Conservation (phyloP, 192 early-diverging fungal genomes). For the Neocallimastix lanati region DNA sequence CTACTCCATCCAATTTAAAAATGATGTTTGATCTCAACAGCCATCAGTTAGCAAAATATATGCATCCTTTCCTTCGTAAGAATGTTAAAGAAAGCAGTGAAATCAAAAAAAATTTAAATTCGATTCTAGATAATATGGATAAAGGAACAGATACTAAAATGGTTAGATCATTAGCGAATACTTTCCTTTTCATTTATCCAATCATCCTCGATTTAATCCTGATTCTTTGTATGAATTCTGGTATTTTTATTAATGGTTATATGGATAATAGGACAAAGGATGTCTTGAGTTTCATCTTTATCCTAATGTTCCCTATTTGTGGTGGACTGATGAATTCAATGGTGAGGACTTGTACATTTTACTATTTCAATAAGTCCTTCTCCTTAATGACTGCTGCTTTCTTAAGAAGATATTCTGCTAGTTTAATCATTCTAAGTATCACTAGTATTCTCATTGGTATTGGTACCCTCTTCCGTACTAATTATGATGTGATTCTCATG, state of each 20-base stretch:
- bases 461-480: neutral
- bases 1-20: slow-evolving; percentile 13
- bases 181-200: slow-evolving; percentile 22
- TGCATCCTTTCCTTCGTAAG: slow-evolving; percentile 8
- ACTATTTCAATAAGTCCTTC: slow-evolving; percentile 20
- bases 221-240: slow-evolving; percentile 11
- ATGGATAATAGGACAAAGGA: neutral
- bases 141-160: neutral
- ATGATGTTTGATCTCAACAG: slow-evolving; percentile 11
- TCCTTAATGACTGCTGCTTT: slow-evolving; percentile 16
- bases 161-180: slow-evolving; percentile 2
- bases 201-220: slow-evolving; percentile 16
- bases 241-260: slow-evolving; percentile 4
- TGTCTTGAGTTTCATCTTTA: neutral
- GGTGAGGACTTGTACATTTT: slow-evolving; percentile 15
- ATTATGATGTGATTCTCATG: neutral
- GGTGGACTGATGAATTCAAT: slow-evolving; percentile 20
- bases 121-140: neutral
- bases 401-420: slow-evolving; percentile 11
- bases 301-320: slow-evolving; percentile 9
- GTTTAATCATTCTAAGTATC: slow-evolving; percentile 6
- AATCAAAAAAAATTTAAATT: neutral
- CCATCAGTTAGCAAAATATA: slow-evolving; percentile 5
- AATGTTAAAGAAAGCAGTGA: neutral
- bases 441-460: slow-evolving; percentile 6